Evolutionary conservation across 2,329 filamentous ascomycete species (phyloP), one percentile per base, ranked within the genome.

Genomic region (Penicillium sp.): DNA sequence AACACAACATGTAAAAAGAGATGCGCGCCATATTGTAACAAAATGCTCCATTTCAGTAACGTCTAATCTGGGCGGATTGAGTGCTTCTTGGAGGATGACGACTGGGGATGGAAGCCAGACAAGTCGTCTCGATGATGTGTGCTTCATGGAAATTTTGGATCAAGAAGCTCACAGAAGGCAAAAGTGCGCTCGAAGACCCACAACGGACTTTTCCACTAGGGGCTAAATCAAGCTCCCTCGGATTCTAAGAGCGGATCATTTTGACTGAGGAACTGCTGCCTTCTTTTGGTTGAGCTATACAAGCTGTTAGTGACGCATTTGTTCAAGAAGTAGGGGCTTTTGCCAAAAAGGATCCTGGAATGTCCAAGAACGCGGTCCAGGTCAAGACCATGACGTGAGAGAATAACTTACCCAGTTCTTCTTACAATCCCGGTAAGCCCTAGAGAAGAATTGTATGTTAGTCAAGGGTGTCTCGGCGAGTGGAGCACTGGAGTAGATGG

Each of bases 341-440:
- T 33, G 30, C 30, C 30, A 33, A 12, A 12, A 33, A 12, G 9
- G 30, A 10, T 17, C 33, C 5, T 17, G 12, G 7, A 24, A 37
- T 35, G 42, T 12, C 33, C 17, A 17, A 3, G 28, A n/a, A n/a
- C 5, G 7, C 19, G 17, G 12, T 15, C 15, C 24, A 26, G n/a
- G 24, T 15, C 5, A 51, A 35, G 13, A 12, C 24, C 19, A 12
- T 8, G 37, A 19, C 28, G 13, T 19, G 19, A 44, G 17, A 56
- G 24, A 7, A 2, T 44, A 17, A 80, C 86, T 72, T 84, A 97
- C 93, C 93, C 93, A 97, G 82, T 89, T 86, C 80, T 96, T 93
- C 78, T 97, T 97, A 80, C 94, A 98, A 65, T 96, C 92, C 62
- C 93, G 88, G 78, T 97, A 98, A 55, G 93, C 93, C 79, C 93